Conservation (phyloP, 1,284 basidiomycete species). For the Sanghuangporus weigelae region DNA sequence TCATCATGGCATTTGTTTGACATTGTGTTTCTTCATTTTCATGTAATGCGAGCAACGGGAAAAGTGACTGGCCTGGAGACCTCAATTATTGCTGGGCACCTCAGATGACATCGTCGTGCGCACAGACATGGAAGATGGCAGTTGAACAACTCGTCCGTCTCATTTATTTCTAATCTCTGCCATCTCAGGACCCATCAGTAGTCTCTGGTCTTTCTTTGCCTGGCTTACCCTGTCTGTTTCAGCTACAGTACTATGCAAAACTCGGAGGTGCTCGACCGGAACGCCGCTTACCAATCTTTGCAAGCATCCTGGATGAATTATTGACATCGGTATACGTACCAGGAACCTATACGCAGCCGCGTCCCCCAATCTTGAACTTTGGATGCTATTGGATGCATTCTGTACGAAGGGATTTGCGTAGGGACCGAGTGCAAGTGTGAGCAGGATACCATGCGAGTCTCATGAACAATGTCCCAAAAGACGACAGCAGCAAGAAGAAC, state of each 20-base stretch:
- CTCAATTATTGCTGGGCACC: too few species aligned
- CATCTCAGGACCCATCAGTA: slow-evolving; percentile 64
- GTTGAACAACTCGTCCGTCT: slow-evolving; percentile 95
- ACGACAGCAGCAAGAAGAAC: slow-evolving; percentile 46
- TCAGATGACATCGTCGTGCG: slow-evolving; percentile 82
- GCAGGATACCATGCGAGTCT: slow-evolving; percentile 64
- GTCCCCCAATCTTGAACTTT: slow-evolving; percentile 96
- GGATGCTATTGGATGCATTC: slow-evolving; percentile 90
- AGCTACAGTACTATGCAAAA: slow-evolving; percentile 54
- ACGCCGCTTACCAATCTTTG: slow-evolving; percentile 81
- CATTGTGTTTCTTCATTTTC: too few species aligned
- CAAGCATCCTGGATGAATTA: slow-evolving; percentile 97
- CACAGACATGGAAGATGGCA: slow-evolving; percentile 95
- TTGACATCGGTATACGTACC: slow-evolving; percentile 97
- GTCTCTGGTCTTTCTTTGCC: slow-evolving; percentile 71
- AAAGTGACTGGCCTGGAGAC: too few species aligned
- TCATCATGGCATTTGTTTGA: too few species aligned
- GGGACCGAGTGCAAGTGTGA: slow-evolving; percentile 58
- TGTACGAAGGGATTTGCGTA: slow-evolving; percentile 86
- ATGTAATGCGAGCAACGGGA: too few species aligned
- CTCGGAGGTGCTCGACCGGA: slow-evolving; percentile 70
- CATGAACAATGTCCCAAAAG: slow-evolving; percentile 62
- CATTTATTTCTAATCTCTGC: slow-evolving; percentile 73
- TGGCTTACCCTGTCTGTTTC: slow-evolving; percentile 44
- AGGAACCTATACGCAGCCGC: slow-evolving; percentile 83